A percentile compares a stretch with the other conserved stretches of the same genome.
Conservation (phyloP, 768 basidiomycete genomes). For the Psilocybe tampanensis region DNA sequence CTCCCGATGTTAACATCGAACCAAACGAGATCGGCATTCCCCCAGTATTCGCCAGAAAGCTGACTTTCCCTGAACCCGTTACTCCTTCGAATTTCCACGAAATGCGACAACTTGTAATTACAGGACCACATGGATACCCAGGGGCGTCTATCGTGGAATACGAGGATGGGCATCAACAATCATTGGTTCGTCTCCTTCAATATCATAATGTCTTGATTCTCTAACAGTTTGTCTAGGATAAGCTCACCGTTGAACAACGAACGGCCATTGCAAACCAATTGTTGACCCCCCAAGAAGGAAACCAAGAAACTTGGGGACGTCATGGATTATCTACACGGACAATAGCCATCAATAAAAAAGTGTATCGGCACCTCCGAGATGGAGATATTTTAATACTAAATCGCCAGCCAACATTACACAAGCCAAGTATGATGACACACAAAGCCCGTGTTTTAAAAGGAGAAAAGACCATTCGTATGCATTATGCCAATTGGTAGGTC, state of each 20-base stretch:
- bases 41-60: conserved; percentile 93
- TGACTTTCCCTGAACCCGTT: conserved; percentile 98
- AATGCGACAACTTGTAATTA: conserved; percentile 87
- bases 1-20: conserved; percentile 98
- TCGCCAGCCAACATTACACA: conserved; percentile 97
- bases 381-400: conserved; percentile 96
- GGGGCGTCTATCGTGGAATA: conserved; percentile 95
- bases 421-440: conserved; percentile 99
- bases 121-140: conserved; percentile 85
- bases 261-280: conserved; percentile 96
- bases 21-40: conserved; percentile 98
- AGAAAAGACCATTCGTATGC: conserved; percentile 99
- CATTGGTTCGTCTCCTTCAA: conserved; percentile 54
- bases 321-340: conserved; percentile 77
- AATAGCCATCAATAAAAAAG: conserved; percentile 90
- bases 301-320: conserved; percentile 43
- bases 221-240: conserved; percentile 55
- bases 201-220: background rate
- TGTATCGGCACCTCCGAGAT: conserved; percentile 91
- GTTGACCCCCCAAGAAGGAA: conserved; percentile 86
- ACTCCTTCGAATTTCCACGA: conserved; percentile 89
- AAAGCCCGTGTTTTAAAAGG: conserved; percentile 89
- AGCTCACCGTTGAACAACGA: conserved; percentile 84
- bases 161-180: conserved; percentile 89
- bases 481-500: conserved; percentile 96